Base-by-base conservation (phyloP, 805 yeast genomes). In the Ogataea neopini region DNA sequence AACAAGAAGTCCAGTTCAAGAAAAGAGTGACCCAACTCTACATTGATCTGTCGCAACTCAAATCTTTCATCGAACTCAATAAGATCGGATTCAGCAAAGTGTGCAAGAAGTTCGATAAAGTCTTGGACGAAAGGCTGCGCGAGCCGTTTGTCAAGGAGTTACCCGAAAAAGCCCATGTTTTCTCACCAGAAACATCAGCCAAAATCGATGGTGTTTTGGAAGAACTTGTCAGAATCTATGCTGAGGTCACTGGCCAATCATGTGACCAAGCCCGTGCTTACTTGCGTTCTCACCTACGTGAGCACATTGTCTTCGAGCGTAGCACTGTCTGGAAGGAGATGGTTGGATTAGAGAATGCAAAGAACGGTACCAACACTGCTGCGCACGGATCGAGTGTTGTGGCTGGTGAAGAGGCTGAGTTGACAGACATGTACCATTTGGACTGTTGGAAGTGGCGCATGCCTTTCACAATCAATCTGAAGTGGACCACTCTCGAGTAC, bases 271-370 rank as follows among this genome's bases (percentile, higher is more conserved):
- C 62, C 3, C 50, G 51, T 37, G 29, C 29, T 1, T 63, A 62
- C 41, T 67, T 84, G 51, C 79, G 80, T 47, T 74, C 83, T 2
- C 80, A 76, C 51, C 67, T 77, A 47, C 68, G 80, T 55, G 82
- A 77, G 52, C 80, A 76, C 52, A 77, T 77, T 40, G 80, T 77
- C 3, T 77, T 79, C 76, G 81, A 77, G 58, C 65, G 82, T 59
- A 74, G 76, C 51, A 76, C 81, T 0, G 77, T 77, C 11, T 77
- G 81, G 81, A 71, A 77, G 57, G 80, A 76, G 52, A 75, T 77
- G 80, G 73, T 77, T 47, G 80, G 80, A 1, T 62, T 76, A 54
- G 75, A 71, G 40, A 59, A 70, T 19, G 49, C 38, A 26, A 45
- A 48, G 40, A 54, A 51, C 39, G 50, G 51, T 23, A 53, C 52